These are phyloP conservation scores for Thelephora ganbajun DNA, from an alignment of 768 basidiomycete genomes.

Conservation along the genomic window DNA sequence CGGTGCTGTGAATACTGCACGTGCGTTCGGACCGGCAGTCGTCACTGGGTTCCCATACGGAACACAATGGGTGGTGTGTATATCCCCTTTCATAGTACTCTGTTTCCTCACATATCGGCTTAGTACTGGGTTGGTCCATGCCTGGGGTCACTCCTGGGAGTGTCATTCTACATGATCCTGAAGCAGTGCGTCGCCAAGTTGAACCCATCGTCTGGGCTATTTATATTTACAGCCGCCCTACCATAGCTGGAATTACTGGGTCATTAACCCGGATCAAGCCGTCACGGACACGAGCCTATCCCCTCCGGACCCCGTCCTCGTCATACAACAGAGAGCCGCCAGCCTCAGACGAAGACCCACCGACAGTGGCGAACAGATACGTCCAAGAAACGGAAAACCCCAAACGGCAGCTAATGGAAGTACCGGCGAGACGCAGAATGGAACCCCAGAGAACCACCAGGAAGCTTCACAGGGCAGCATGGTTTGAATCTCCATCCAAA, in stretches of 20 bases:
- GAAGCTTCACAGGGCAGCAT: too few species aligned
- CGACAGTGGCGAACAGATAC: too few species aligned
- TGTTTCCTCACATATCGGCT: constrained; percentile 1
- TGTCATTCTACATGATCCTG: constrained; percentile 40
- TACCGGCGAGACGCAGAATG: too few species aligned
- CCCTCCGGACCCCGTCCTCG: constrained; percentile 22
- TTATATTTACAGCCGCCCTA: neutral
- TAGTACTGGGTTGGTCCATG: constrained; percentile 65
- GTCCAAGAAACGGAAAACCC: too few species aligned
- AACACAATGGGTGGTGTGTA: constrained; percentile 49
- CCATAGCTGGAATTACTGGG: constrained; percentile 35
- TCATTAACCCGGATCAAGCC: constrained; percentile 35
- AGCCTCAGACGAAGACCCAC: neutral
- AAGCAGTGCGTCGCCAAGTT: constrained; percentile 28
- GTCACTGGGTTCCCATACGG: constrained; percentile 40
- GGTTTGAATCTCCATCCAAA: too few species aligned
- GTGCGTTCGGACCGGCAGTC: constrained; percentile 57
- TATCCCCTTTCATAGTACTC: neutral
- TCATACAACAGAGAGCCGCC: neutral
- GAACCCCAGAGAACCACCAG: too few species aligned
- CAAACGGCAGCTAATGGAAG: too few species aligned
- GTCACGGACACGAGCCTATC: constrained; percentile 27
- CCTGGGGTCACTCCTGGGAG: constrained; percentile 47
- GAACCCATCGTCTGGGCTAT: neutral
- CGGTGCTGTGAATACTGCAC: constrained; percentile 54